These are phyloP conservation scores for Aspergillus kassunensis DNA, from an alignment of 495 filamentous ascomycete species.

Conservation along the genomic window DNA sequence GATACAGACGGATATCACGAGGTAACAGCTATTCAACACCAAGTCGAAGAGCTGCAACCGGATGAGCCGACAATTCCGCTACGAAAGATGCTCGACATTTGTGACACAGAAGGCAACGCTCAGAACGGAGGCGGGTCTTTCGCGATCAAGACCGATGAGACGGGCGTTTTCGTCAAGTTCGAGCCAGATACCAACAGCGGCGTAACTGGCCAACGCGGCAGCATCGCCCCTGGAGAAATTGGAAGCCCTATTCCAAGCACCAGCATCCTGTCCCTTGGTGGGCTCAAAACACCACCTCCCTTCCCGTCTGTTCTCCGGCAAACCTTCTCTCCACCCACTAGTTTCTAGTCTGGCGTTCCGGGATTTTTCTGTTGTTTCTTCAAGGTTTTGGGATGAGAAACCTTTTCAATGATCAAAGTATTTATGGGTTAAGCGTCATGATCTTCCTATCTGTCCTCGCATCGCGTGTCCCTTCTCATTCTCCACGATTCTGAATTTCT, in stretches of 20 bases:
- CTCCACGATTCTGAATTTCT: not conserved
- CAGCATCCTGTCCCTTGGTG: slow-evolving; percentile 43
- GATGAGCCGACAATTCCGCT: slow-evolving; percentile 57
- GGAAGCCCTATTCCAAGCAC: slow-evolving; percentile 46
- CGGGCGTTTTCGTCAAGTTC: slow-evolving; percentile 57
- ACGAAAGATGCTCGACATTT: slow-evolving; percentile 79
- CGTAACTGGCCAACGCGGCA: slow-evolving; percentile 35
- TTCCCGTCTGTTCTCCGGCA: slow-evolving; percentile 36
- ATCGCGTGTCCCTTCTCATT: not conserved
- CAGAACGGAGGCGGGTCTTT: slow-evolving; percentile 90
- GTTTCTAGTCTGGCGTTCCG: slow-evolving; percentile 36
- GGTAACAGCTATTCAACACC: slow-evolving; percentile 59
- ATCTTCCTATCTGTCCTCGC: not conserved
- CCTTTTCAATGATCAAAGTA: not conserved
- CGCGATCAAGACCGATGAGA: slow-evolving; percentile 52
- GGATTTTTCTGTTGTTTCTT: slow-evolving; percentile 2
- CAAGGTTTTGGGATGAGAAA: slow-evolving; percentile 10
- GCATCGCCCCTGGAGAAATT: slow-evolving; percentile 47
- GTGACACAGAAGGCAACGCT: slow-evolving; percentile 82
- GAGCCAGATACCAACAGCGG: slow-evolving; percentile 49
- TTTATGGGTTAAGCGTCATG: slow-evolving; percentile 12
- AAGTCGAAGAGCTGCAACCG: slow-evolving; percentile 57
- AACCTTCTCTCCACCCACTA: slow-evolving; percentile 36
- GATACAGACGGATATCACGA: slow-evolving; percentile 56
- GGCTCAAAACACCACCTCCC: slow-evolving; percentile 26